Evolutionary conservation across 1,284 basidiomycete genomes (phyloP).

Genomic region (Pyrrhoderma lamaoense): DNA sequence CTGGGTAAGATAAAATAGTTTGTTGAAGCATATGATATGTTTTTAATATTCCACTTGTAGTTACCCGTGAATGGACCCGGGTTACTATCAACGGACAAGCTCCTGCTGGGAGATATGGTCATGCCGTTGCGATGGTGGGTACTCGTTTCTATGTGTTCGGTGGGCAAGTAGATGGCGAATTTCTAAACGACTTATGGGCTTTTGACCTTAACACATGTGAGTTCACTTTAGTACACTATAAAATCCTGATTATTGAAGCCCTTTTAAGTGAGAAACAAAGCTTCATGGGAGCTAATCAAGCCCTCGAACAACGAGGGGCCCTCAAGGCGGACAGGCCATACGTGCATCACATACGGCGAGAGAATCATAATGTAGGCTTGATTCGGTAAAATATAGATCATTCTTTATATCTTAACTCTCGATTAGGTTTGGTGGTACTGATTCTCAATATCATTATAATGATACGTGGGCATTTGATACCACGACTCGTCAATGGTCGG

Average conservation of each 20-base stretch:
- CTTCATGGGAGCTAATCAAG: conserved; percentile 75
- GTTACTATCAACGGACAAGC: conserved; percentile 70
- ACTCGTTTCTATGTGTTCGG: conserved; percentile 94
- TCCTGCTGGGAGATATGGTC: conserved; percentile 90
- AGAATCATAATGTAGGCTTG: conserved; percentile 73
- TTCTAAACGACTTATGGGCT: conserved; percentile 93
- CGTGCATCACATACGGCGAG: conserved; percentile 81
- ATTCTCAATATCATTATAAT: conserved; percentile 98
- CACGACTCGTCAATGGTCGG: conserved; percentile 78
- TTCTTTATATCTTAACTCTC: conserved; percentile 7
- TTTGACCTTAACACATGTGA: conserved; percentile 93
- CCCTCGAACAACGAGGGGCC: conserved; percentile 61
- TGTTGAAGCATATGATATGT: conserved; percentile 10
- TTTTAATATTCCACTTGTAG: conserved; percentile 31
- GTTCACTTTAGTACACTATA: conserved; percentile 26
- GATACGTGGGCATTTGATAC: conserved; percentile 98
- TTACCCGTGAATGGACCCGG: conserved; percentile 90
- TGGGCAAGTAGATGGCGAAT: conserved; percentile 94
- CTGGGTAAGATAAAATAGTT: conserved; percentile 53
- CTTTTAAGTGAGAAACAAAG: conserved; percentile 57
- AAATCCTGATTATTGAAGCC: not conserved
- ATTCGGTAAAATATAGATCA: conserved; percentile 15
- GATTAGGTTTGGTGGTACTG: conserved; percentile 90
- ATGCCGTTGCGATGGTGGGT: conserved; percentile 90
- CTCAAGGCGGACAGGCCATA: conserved; percentile 88